These are phyloP conservation scores for Mycena latifolia DNA, from an alignment of 768 basidiomycete species.

Conservation along the genomic window DNA sequence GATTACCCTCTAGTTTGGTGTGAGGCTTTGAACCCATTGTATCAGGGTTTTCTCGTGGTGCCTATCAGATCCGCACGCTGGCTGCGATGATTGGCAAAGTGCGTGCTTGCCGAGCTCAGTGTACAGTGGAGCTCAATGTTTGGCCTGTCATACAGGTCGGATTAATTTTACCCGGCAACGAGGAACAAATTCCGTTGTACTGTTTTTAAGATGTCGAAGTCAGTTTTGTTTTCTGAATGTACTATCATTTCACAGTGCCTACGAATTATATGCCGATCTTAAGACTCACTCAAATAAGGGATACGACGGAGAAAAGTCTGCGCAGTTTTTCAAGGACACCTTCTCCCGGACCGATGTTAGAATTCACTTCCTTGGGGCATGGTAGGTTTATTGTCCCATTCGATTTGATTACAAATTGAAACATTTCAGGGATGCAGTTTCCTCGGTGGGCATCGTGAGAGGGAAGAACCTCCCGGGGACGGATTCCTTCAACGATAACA, in stretches of 20 bases:
- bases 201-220: too few relatives aligned
- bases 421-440: not conserved
- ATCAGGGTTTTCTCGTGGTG: constrained; percentile 65
- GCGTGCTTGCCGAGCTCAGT: not conserved
- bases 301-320: too few relatives aligned
- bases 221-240: not conserved
- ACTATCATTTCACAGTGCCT: constrained; percentile 44
- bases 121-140: not conserved
- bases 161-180: not conserved
- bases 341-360: constrained; percentile 39
- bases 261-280: constrained; percentile 46
- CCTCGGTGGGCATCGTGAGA: not conserved
- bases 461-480: not conserved
- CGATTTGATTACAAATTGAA: not conserved
- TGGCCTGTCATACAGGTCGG: not conserved
- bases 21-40: too few relatives aligned
- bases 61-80: constrained; percentile 58
- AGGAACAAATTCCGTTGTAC: constrained; percentile 1
- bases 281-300: too few relatives aligned
- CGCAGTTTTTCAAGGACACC: constrained; percentile 44
- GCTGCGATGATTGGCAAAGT: constrained; percentile 60
- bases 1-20: too few relatives aligned
- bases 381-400: constrained; percentile 32
- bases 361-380: constrained; percentile 50
- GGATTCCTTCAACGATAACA: not conserved